Evolutionary conservation across 257 asterid genomes (phyloP), one percentile per base, ranked within the genome.

Genomic region (Perilla frutescens): DNA sequence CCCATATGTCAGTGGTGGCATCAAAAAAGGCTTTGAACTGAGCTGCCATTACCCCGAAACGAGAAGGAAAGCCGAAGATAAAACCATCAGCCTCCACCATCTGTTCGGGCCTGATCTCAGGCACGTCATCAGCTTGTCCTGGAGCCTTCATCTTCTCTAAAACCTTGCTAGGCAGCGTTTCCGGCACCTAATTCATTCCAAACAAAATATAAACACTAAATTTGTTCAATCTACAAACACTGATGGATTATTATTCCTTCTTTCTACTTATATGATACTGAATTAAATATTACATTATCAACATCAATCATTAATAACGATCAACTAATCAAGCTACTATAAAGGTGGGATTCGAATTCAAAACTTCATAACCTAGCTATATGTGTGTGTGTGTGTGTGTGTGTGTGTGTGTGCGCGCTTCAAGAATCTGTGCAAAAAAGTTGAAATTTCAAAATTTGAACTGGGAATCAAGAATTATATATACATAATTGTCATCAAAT

Each of bases 21-120:
- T 93, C 97, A 49, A 93, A 93, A 62, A 91, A 93, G n/a, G 98
- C 98, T 76, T 93, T 89, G 63, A 74, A 84, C 65, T 93, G 98
- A 8, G 98, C 96, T 3, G 98, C 96, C 97, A 93, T 93, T 77
- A 93, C 92, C 8, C 98, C 98, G 6, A 91, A 93, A 31, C 98
- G 93, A 8, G 98, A 93, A 45, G 98, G 97, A 47, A 85, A 86
- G 10, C 98, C 98, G 26, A 93, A 93, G 53, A 93, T 39, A 80
- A 91, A 93, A 29, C 98, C 98, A 78, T 93, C 98, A 31, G 98
- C 98, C 60, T 93, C 97, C 66, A 84, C 82, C 71, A 93, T 88
- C 76, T 93, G 96, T 64, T 87, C 86, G 8, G 97, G 97, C 79
- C 58, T 77, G 58, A 92, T 93, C 79, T 77, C 90, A 14, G 96